Evolutionary conservation across 108 stramenopile species (phyloP), one percentile per base, ranked within the genome.

Genomic region (Skeletonema menzelii): DNA sequence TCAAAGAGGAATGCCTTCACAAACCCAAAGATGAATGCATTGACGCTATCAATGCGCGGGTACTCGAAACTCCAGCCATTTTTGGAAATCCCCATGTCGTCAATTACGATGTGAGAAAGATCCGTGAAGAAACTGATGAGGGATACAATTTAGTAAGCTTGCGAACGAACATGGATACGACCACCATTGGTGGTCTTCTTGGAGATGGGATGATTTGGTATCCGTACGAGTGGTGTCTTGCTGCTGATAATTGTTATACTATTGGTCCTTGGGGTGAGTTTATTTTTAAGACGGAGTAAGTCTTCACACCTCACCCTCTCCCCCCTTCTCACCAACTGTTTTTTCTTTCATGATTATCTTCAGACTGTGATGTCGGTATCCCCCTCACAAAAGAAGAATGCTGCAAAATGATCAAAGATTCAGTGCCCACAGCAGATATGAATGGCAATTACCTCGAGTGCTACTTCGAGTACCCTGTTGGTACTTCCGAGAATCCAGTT

Each of bases 181-280:
- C 5, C 0, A 22, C 20, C 2, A 22, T 53, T 20, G 49, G 19
- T 22, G 49, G 49, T 22, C 0, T 53, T 22, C 49, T 53, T 53
- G 49, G 49, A 4, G 49, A 53, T 53, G 49, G 49, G 0, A 53
- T 53, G 49, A 53, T 53, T 53, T 53, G 49, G 49, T 53, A 53
- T 22, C 49, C 49, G 8, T 22, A 22, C 0, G 15, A 20, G 49
- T 53, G 49, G 49, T 53, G 49, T 24, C 15, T 42, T 42, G 2
- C 49, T 47, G 17, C 19, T 10, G 49, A 53, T 0, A 8, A 22
- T 20, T 53, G 49, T 1, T 53, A 22, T 53, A 22, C 19, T 0
- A 8, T 53, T 53, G 49, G 49, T 53, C 49, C 49, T 22, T 53
- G 49, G 49, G 49, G 49, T 53, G 8, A 53, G 49, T 53, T 0